Evolutionary conservation across 116 monocot species (phyloP), one percentile per base, ranked within the genome.

Genomic region (Phalaenopsis hybrid): DNA sequence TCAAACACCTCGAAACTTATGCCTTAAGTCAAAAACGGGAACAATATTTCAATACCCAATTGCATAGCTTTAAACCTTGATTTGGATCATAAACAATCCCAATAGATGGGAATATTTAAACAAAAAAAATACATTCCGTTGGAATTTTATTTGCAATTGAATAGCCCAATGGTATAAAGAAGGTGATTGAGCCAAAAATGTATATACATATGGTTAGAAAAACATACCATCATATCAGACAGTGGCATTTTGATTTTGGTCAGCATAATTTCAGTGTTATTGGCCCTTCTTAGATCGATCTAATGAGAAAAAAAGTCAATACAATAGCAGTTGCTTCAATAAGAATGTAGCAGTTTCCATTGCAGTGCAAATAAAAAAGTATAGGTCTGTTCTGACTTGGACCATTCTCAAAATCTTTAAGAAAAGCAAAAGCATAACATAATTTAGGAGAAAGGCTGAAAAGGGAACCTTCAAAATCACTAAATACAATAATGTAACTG

Each of bases 201-300:
- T 37, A 37, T 37, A 63, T 6, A 61, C n/a, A n/a, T 7, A 28
- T 28, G 28, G 13, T 67, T 4, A 23, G 37, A 72, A 31, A 72
- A 2, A 70, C 94, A 85, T 90, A 96, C 96, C 96, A 96, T 92
- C 91, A 96, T 94, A 85, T 96, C 96, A 82, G 92, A 75, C 58
- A 96, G 84, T 51, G 96, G 96, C 92, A 96, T 96, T 85, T 96
- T 96, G 80, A 96, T 88, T 90, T 94, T 96, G 70, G 96, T 94
- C 59, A 96, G 86, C 96, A 96, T 96, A 72, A 96, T 96, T 85
- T 96, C 96, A 49, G 91, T 88, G 83, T 96, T 96, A 81, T 94
- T 96, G 13, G 94, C 96, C 23, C 94, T 83, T 82, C 94, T 89
- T 76, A 94, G 46, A 45, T 96, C 96, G 79, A 96, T 83, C 96